A percentile compares a stretch with the other conserved stretches of the same genome.
phyloP scores from a whole-genome alignment of 345 rosid species.

The Zanthoxylum bungeanum region DNA sequence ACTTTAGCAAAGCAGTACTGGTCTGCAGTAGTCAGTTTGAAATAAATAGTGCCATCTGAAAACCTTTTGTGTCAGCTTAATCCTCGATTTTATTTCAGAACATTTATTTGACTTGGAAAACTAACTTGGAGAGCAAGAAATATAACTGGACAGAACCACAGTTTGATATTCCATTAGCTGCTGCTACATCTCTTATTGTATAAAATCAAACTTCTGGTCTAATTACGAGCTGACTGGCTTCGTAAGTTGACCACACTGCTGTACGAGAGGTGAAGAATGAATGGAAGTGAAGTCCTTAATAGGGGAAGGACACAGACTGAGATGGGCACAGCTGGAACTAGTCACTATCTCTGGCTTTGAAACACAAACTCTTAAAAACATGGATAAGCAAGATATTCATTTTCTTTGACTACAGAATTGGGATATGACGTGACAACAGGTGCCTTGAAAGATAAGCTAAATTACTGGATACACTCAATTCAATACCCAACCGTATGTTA shows the following conservation, averaged over 20 bases:
- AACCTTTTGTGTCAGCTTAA: not conserved
- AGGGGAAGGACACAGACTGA: not conserved
- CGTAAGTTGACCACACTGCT: not conserved
- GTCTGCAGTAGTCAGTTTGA: not conserved
- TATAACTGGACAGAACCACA: not conserved
- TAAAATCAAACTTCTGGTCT: not conserved
- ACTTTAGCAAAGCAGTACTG: constrained; percentile 1
- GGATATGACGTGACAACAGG: not conserved
- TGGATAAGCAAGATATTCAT: not conserved
- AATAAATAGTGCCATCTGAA: not conserved
- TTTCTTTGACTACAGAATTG: not conserved
- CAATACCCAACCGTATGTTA: constrained; percentile 1
- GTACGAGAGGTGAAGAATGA: not conserved
- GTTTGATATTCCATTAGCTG: not conserved
- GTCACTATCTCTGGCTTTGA: not conserved
- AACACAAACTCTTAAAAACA: not conserved
- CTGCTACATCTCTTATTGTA: not conserved
- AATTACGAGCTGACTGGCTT: not conserved
- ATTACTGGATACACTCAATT: not conserved
- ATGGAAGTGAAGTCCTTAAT: not conserved
- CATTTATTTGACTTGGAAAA: not conserved
- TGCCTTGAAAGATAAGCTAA: not conserved
- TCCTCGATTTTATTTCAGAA: not conserved
- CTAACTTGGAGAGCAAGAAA: not conserved
- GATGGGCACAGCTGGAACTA: not conserved